A percentile compares a stretch with the other conserved stretches of the same genome.
Evolutionary conservation across 306 rosid genomes (phyloP).

Genomic region (Rosa lucieae): DNA sequence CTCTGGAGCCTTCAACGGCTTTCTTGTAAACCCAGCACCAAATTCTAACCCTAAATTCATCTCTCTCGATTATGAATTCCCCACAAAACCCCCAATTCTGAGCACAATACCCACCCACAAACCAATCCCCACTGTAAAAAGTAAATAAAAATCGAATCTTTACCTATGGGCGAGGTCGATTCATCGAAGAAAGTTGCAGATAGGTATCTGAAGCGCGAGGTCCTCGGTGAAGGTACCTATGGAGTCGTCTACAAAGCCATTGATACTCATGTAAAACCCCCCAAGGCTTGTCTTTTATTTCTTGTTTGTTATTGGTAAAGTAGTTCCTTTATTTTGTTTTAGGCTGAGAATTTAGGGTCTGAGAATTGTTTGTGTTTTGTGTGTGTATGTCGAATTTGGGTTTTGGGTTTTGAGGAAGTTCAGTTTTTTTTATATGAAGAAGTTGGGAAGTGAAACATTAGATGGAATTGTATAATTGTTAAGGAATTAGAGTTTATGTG

Average conservation of each 20-base stretch:
- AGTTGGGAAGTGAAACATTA: background rate
- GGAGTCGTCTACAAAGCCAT: slow-evolving; percentile 98
- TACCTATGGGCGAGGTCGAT: slow-evolving; percentile 58
- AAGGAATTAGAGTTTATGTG: background rate
- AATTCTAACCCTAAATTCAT: slow-evolving; percentile 43
- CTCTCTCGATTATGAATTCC: slow-evolving; percentile 7
- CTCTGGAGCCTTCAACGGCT: slow-evolving; percentile 26
- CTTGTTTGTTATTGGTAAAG: background rate
- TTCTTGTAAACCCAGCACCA: slow-evolving; percentile 18
- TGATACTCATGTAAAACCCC: slow-evolving; percentile 69
- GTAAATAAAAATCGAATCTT: background rate
- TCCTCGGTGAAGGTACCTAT: slow-evolving; percentile 97
- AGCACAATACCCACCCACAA: background rate
- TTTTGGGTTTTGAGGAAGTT: background rate
- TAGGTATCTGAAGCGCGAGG: slow-evolving; percentile 91
- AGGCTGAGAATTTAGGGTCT: background rate
- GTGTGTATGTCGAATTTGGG: background rate
- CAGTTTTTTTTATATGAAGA: background rate
- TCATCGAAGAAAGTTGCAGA: slow-evolving; percentile 85
- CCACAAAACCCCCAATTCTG: slow-evolving; percentile 23
- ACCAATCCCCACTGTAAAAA: background rate
- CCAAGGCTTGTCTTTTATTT: background rate
- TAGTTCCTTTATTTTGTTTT: background rate
- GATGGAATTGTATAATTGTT: background rate
- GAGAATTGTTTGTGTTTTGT: background rate